Conservation (phyloP, 176 grass and related monocot species). For the Raddia distichophylla region DNA sequence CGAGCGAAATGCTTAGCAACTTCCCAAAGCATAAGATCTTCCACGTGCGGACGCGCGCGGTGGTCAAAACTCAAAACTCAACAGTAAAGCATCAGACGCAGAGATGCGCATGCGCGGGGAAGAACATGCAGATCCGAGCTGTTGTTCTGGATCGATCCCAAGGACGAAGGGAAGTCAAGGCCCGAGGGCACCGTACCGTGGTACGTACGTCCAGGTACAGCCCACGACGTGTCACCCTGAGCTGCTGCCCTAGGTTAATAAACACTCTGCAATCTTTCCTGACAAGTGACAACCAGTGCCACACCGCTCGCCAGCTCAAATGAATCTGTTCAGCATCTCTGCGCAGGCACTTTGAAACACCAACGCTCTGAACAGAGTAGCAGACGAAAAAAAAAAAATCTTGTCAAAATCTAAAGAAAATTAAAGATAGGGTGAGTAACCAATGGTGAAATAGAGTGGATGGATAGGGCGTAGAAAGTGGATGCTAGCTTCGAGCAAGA, state of each 20-base stretch:
- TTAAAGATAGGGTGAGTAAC: too few species aligned
- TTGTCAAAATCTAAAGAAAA: too few species aligned
- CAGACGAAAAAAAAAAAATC: too few species aligned
- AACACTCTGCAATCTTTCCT: neutral
- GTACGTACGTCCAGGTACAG: conserved; percentile 27
- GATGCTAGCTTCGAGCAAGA: too few species aligned
- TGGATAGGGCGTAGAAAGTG: too few species aligned
- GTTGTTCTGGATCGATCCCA: neutral
- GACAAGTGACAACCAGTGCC: neutral
- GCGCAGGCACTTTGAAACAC: too few species aligned
- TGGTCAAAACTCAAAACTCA: neutral
- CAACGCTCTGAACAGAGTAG: too few species aligned
- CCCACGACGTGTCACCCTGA: neutral
- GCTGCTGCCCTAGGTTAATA: neutral
- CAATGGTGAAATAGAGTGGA: too few species aligned
- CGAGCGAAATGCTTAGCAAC: neutral
- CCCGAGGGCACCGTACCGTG: neutral
- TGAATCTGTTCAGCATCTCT: neutral
- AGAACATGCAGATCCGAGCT: conserved; percentile 36
- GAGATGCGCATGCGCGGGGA: neutral
- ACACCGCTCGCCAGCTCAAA: neutral
- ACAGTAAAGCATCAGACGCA: too few species aligned
- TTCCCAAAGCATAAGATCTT: neutral
- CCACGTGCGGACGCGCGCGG: neutral
- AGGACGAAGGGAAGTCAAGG: neutral